Evolutionary conservation across 768 basidiomycete genomes (phyloP), one percentile per base, ranked within the genome.

Genomic region (Collybiopsis luxurians): DNA sequence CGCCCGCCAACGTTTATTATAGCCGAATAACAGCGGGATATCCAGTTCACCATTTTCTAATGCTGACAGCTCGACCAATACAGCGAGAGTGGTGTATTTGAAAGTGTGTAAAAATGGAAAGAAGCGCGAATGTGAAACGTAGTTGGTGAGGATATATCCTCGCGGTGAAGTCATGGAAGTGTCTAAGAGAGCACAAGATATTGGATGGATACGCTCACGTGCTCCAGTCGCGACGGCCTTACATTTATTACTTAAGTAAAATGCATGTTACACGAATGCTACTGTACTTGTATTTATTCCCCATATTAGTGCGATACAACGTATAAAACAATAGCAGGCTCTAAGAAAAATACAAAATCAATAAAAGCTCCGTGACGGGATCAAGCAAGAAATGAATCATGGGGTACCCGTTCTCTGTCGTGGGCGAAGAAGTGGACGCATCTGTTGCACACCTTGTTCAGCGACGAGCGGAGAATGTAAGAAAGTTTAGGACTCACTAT

Each of bases 401-500:
- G 40, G 28, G 6, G 42, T n/a, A n/a, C 31, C 30, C n/a, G 59
- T 55, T 43, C 59, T 50, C 58, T 68, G 63, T 43, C 67, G 69
- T 44, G 72, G 65, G 28, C 70, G 74, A 28, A 83, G 71, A 15
- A 73, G 67, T 28, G 75, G 76, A 24, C 76, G 73, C 71, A 80
- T 77, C 79, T 81, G 46, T 0, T 4, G 24, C 43, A 11, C 50
- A 53, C n/a, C n/a, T n/a, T n/a, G n/a, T n/a, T n/a, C n/a, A n/a
- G n/a, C n/a, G n/a, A n/a, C n/a, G n/a, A n/a, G n/a, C n/a, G n/a
- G n/a, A n/a, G n/a, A n/a, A n/a, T n/a, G n/a, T n/a, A n/a, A n/a
- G n/a, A n/a, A n/a, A n/a, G n/a, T n/a, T n/a, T 54, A 21, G 26
- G 28, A 73, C 85, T 66, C 59, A 97, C 95, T 81, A 98, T 85